Evolutionary conservation across 2,329 filamentous ascomycete species (phyloP).

Genomic region (Sporothrix curviconia): DNA sequence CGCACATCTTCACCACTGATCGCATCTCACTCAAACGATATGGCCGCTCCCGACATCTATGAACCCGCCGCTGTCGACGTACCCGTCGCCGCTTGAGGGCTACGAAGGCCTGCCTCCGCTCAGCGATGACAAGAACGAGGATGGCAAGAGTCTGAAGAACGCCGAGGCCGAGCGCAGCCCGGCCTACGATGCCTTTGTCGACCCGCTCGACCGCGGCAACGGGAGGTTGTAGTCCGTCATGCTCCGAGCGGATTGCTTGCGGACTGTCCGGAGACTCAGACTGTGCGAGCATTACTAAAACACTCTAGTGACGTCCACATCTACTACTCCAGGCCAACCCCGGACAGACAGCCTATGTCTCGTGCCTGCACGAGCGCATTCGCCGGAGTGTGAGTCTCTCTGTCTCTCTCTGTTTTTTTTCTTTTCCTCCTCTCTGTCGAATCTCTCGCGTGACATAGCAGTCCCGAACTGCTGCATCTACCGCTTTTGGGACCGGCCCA

Average conservation of each 20-base stretch:
- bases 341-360: conserved; percentile 60
- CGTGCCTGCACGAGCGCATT: conserved; percentile 69
- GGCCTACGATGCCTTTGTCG: conserved; percentile 63
- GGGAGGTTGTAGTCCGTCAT: conserved; percentile 79
- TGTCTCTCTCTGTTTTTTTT: not conserved
- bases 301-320: conserved; percentile 66
- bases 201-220: conserved; percentile 60
- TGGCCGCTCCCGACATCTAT: conserved; percentile 15
- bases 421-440: not conserved
- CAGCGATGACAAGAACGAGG: conserved; percentile 52
- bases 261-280: too few species aligned
- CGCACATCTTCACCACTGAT: not conserved
- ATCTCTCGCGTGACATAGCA: conserved; percentile 30
- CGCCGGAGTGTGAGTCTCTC: conserved; percentile 62
- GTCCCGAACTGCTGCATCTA: conserved; percentile 84
- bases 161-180: conserved; percentile 54
- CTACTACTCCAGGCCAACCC: conserved; percentile 64
- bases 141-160: conserved; percentile 74
- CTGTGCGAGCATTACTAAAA: not conserved
- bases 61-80: conserved; percentile 29
- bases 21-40: not conserved
- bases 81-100: conserved; percentile 51
- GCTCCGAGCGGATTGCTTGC: too few species aligned
- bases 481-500: conserved; percentile 64
- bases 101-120: conserved; percentile 52